Evolutionary conservation across 805 yeast species (phyloP).

Genomic region (Dipodascopsis uninucleata): DNA sequence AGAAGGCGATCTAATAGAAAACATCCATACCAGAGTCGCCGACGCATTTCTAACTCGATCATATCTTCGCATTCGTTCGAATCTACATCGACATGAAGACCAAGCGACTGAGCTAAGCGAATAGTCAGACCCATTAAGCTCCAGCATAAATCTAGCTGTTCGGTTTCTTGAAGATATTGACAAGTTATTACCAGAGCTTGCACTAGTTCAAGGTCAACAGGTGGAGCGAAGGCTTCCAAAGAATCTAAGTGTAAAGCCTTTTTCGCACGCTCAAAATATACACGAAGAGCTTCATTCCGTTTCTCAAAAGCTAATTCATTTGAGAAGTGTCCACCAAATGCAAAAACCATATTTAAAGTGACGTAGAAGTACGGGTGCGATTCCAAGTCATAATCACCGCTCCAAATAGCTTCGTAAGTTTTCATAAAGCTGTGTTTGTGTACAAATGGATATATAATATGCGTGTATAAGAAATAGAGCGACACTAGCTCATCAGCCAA

Average conservation of each 20-base stretch:
- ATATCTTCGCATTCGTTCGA: slow-evolving; percentile 20
- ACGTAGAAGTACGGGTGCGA: slow-evolving; percentile 31
- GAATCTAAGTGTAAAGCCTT: slow-evolving; percentile 28
- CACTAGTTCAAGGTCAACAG: slow-evolving; percentile 31
- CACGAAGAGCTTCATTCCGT: slow-evolving; percentile 15
- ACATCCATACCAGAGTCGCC: slow-evolving; percentile 35
- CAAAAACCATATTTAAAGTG: slow-evolving; percentile 32
- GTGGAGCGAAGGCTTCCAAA: slow-evolving; percentile 31
- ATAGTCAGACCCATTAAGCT: slow-evolving; percentile 44
- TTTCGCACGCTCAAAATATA: slow-evolving; percentile 31
- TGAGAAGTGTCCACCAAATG: slow-evolving; percentile 32
- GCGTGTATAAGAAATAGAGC: slow-evolving; percentile 31
- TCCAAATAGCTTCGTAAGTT: slow-evolving; percentile 31
- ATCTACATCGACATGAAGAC: slow-evolving; percentile 35
- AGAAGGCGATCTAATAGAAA: slow-evolving; percentile 33
- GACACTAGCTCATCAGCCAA: slow-evolving; percentile 31
- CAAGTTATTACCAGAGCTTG: slow-evolving; percentile 33
- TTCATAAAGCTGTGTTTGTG: slow-evolving; percentile 32
- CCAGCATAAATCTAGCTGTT: slow-evolving; percentile 41
- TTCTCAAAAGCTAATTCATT: slow-evolving; percentile 14
- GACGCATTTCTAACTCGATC: slow-evolving; percentile 31
- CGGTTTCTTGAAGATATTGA: slow-evolving; percentile 34
- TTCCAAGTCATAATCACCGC: slow-evolving; percentile 7
- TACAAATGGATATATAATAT: slow-evolving; percentile 32
- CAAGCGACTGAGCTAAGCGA: slow-evolving; percentile 45